Percentiles rank a stretch among this genome's conserved stretches.
phyloP scores from a whole-genome alignment of 2,329 filamentous ascomycete genomes.

The Hypoxylon sp. region DNA sequence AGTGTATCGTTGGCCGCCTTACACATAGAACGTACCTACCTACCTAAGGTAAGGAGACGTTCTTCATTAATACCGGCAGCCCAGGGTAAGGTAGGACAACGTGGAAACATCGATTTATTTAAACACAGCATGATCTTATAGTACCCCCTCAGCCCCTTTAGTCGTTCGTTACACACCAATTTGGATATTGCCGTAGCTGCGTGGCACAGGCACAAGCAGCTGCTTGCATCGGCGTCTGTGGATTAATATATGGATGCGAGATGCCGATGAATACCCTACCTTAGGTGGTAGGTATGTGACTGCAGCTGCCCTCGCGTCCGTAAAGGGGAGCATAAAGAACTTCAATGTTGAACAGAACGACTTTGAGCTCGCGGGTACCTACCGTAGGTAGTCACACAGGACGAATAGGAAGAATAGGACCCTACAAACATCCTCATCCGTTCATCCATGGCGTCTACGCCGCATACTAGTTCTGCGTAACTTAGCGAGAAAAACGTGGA shows the following conservation, averaged over 20 bases:
- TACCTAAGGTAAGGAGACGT: not conserved
- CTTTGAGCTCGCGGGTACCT: not conserved
- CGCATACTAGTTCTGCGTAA: not conserved
- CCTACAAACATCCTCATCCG: not conserved
- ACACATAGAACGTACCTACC: not conserved
- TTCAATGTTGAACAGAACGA: too few relatives aligned
- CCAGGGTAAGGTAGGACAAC: not conserved
- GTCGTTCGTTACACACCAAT: not conserved
- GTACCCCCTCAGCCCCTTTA: not conserved
- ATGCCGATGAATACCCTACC: too few relatives aligned
- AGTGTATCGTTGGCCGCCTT: not conserved
- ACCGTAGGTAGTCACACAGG: not conserved
- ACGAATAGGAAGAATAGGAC: conserved; percentile 1
- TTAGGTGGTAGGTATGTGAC: too few relatives aligned
- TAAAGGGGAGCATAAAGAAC: too few relatives aligned
- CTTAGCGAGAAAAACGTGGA: conserved; percentile 7
- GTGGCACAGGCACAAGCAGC: not conserved
- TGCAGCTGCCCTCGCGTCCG: not conserved
- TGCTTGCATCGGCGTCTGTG: not conserved
- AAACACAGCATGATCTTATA: not conserved
- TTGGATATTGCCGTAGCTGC: not conserved
- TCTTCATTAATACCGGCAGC: not conserved
- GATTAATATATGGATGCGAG: not conserved
- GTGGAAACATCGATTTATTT: not conserved
- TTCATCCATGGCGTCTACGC: not conserved